phyloP scores from a whole-genome alignment of 2,329 filamentous ascomycete species.

The Aureobasidium subglaciale region DNA sequence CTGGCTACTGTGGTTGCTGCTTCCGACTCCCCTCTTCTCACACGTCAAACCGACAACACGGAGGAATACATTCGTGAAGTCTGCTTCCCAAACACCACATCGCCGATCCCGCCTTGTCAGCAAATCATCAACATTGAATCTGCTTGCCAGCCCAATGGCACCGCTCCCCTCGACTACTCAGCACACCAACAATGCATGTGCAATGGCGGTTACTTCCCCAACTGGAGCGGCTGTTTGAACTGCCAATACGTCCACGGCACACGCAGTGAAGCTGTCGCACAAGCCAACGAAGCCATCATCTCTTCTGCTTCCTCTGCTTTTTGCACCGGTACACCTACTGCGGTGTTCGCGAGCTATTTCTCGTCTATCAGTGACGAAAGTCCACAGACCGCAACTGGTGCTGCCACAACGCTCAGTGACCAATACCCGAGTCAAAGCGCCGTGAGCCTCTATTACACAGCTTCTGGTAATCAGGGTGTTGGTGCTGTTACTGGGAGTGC shows the following conservation, averaged over 20 bases:
- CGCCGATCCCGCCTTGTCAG: slow-evolving; percentile 28
- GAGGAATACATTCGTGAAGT: slow-evolving; percentile 14
- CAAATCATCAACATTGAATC: slow-evolving; percentile 30
- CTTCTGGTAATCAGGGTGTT: slow-evolving; percentile 32
- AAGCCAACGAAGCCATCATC: slow-evolving; percentile 32
- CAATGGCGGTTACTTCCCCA: slow-evolving; percentile 36
- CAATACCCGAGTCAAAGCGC: slow-evolving; percentile 32
- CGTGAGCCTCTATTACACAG: slow-evolving; percentile 40
- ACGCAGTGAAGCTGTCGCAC: slow-evolving; percentile 30
- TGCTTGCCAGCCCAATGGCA: slow-evolving; percentile 31
- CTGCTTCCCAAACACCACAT: slow-evolving; percentile 16
- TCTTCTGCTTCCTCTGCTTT: slow-evolving; percentile 30
- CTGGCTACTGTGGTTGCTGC: not conserved
- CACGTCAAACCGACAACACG: slow-evolving; percentile 1
- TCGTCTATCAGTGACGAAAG: slow-evolving; percentile 21
- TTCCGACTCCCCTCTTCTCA: not conserved
- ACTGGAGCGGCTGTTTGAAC: slow-evolving; percentile 38
- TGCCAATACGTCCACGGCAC: slow-evolving; percentile 38
- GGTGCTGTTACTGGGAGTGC: slow-evolving; percentile 36
- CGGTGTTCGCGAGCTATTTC: slow-evolving; percentile 32
- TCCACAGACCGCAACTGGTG: slow-evolving; percentile 25
- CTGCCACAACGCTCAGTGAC: slow-evolving; percentile 28
- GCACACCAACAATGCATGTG: slow-evolving; percentile 38
- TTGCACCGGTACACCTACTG: slow-evolving; percentile 35
- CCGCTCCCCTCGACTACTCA: slow-evolving; percentile 22